Percentiles rank a stretch among this genome's conserved stretches.
Evolutionary conservation across 106 monocot genomes (phyloP).

Genomic region (Dendrobium nobile): DNA sequence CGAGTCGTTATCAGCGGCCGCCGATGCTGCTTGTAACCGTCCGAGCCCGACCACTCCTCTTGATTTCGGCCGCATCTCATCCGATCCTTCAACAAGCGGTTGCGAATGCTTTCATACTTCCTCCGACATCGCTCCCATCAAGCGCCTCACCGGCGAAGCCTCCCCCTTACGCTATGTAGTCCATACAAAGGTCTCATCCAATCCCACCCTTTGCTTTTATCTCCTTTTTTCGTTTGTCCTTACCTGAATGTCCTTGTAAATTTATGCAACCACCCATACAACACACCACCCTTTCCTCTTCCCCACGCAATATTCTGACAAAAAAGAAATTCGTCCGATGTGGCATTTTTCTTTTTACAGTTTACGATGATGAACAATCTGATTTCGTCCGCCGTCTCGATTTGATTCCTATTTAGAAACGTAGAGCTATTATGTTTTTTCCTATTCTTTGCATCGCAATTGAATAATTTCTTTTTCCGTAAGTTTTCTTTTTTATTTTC

Average conservation of each 20-base stretch:
- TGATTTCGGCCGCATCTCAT: background rate
- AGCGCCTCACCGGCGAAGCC: background rate
- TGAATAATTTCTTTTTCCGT: background rate
- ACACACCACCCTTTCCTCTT: background rate
- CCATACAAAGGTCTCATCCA: background rate
- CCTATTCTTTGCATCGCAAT: background rate
- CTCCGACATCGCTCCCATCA: background rate
- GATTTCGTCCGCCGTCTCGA: background rate
- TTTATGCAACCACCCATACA: background rate
- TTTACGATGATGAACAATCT: background rate
- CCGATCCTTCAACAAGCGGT: constrained; percentile 1
- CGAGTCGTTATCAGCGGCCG: background rate
- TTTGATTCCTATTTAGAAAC: background rate
- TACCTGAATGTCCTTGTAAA: background rate
- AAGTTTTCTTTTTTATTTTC: background rate
- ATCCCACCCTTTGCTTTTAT: background rate
- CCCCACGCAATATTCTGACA: background rate
- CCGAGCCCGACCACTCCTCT: constrained; percentile 6
- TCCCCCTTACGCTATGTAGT: background rate
- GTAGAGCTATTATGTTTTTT: background rate
- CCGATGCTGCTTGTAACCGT: background rate
- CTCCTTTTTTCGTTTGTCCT: background rate
- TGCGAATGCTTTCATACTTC: background rate
- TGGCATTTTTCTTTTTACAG: too few species aligned
- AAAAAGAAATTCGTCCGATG: background rate